Evolutionary conservation across 1,284 basidiomycete genomes (phyloP).

Genomic region (Ceratobasidium sp.): DNA sequence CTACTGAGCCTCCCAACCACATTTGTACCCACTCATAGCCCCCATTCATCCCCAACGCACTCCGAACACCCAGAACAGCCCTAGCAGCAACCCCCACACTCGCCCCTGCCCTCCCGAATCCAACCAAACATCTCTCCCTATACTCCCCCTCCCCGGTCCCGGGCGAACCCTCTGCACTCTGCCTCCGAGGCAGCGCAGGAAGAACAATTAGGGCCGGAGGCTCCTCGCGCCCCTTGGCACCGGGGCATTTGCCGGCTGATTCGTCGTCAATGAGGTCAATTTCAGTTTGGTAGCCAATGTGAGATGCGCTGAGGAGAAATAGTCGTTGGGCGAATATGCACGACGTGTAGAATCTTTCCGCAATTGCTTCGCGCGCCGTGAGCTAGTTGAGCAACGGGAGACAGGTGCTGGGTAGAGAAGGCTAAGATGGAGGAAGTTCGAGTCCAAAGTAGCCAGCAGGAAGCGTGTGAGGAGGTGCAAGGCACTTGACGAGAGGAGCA

Average conservation of each 20-base stretch:
- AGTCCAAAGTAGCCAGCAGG: constrained; percentile 64
- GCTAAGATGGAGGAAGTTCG: constrained; percentile 64
- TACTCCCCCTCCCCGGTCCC: constrained; percentile 70
- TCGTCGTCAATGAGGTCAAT: constrained; percentile 56
- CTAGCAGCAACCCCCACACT: constrained; percentile 69
- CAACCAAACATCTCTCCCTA: constrained; percentile 70
- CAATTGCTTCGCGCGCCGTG: constrained; percentile 64
- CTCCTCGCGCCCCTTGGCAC: constrained; percentile 52
- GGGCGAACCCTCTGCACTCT: constrained; percentile 64
- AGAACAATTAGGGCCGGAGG: constrained; percentile 75
- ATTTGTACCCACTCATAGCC: constrained; percentile 33
- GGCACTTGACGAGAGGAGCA: constrained; percentile 10
- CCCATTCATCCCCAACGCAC: background rate
- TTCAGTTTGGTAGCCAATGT: constrained; percentile 59
- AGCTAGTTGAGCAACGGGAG: constrained; percentile 25
- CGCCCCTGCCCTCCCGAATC: constrained; percentile 81
- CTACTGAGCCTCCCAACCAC: constrained; percentile 38
- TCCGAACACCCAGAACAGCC: constrained; percentile 41
- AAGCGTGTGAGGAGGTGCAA: constrained; percentile 66
- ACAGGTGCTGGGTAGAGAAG: constrained; percentile 62
- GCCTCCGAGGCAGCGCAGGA: constrained; percentile 63
- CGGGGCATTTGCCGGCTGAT: constrained; percentile 50
- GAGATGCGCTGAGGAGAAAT: constrained; percentile 59
- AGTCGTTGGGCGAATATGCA: constrained; percentile 53
- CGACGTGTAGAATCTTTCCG: constrained; percentile 75